Conservation (phyloP, 768 basidiomycete species). For the Mycena polygramma region DNA sequence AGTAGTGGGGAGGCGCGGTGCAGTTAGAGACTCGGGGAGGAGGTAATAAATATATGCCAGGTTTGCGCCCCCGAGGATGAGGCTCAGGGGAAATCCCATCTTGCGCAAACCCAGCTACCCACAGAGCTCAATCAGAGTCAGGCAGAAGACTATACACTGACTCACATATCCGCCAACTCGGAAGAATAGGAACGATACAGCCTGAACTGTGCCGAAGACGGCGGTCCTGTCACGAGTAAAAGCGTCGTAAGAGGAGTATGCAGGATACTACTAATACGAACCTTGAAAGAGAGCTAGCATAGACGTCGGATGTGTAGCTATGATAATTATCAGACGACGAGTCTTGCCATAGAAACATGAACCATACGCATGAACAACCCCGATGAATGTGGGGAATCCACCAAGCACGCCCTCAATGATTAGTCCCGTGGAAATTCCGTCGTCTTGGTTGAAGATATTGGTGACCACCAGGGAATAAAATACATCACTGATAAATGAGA, state of each 20-base stretch:
- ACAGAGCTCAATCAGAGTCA: neutral
- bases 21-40: constrained; percentile 26
- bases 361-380: constrained; percentile 24
- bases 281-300: constrained; percentile 14
- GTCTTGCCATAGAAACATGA: no score
- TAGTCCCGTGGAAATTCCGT: constrained; percentile 16
- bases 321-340: neutral
- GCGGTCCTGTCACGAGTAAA: constrained; percentile 4
- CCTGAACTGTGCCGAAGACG: constrained; percentile 12
- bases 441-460: neutral
- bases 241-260: neutral
- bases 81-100: constrained; percentile 1
- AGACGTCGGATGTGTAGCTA: constrained; percentile 29
- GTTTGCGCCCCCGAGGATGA: neutral
- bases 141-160: neutral
- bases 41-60: constrained; percentile 12
- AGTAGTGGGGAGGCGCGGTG: neutral
- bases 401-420: constrained; percentile 28
- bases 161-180: constrained; percentile 16
- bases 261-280: neutral
- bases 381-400: constrained; percentile 23
- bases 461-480: neutral
- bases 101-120: neutral
- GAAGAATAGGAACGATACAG: constrained; percentile 12
- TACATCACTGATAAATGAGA: constrained; percentile 13